Evolutionary conservation across 768 basidiomycete genomes (phyloP), one percentile per base, ranked within the genome.

Genomic region (Lactarius sp.): DNA sequence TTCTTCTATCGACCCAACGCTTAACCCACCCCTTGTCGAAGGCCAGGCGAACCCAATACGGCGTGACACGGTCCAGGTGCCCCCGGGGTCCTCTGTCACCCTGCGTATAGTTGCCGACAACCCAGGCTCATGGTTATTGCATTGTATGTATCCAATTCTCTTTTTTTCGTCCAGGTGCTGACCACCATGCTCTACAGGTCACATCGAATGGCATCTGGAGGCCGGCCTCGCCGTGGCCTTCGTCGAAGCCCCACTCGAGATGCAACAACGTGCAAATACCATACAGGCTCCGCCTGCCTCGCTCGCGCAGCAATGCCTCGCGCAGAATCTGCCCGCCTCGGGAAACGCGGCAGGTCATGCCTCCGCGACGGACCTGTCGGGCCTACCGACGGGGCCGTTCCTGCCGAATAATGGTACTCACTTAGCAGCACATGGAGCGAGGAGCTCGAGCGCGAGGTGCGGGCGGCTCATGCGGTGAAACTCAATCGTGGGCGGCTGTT

Each of bases 271-370:
- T 39, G 64, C 66, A 18, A 68, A 71, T 9, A 74, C 73, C 52
- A 74, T 62, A 16, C 71, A 88, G 33, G 93, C 94, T 0, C 78
- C 82, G 12, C 73, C 68, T 41, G 66, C 55, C 8, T 14, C 36
- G 14, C 59, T 96, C 69, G 76, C 76, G 58, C 85, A 93, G 65
- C 88, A 98, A 64, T 99, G 96, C 74, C 73, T 77, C 2, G 77
- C 81, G 31, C 84, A 82, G 46, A 80, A 82, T 10, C 71, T 81
- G 47, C 83, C 85, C 0, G 75, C 75, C 4, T 82, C 81, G 1
- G 96, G 96, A 12, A 99, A 99, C 73, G 94, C 92, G 0, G 96
- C 91, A 13, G 96, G 96, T 0, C 80, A 83, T 67, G 80, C 80
- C 2, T 85, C 84, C 27, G 74, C 84, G 16, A 85, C 84, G 9